Percentiles rank a stretch among this genome's conserved stretches.
These are phyloP conservation scores for Dendrobium officinale DNA, from an alignment of 106 monocot genomes.

Conservation along the genomic window DNA sequence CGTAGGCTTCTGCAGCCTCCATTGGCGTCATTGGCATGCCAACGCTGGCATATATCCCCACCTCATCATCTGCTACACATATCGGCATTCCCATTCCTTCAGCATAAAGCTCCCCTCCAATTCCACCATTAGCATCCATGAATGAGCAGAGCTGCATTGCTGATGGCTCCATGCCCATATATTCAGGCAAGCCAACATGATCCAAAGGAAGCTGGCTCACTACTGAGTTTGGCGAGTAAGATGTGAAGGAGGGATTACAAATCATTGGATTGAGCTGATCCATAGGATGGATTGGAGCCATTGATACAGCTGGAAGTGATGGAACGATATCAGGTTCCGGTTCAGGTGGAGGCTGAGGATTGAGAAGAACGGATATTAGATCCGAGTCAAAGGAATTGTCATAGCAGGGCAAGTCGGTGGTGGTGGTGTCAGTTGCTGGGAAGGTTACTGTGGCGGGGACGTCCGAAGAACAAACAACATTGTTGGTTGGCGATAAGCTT, in stretches of 20 bases:
- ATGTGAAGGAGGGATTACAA: background rate
- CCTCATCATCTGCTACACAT: background rate
- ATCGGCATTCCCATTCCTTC: slow-evolving; percentile 1
- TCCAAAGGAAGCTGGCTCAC: slow-evolving; percentile 4
- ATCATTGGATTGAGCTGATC: background rate
- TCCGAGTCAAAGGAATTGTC: slow-evolving; percentile 17
- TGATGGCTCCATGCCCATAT: background rate
- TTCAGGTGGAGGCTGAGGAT: slow-evolving; percentile 10
- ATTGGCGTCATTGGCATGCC: background rate
- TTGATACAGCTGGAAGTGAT: background rate
- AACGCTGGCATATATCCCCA: background rate
- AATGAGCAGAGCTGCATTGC: slow-evolving; percentile 13
- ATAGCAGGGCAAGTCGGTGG: slow-evolving; percentile 17
- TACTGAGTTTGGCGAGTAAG: background rate
- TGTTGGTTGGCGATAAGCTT: slow-evolving; percentile 15
- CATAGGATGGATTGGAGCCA: background rate
- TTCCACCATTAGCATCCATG: slow-evolving; percentile 9
- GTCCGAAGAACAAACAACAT: too few species aligned
- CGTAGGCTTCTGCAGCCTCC: background rate
- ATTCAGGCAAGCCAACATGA: background rate
- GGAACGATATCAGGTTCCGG: background rate
- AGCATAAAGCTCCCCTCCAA: slow-evolving; percentile 5
- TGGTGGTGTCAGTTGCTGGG: background rate
- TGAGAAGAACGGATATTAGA: slow-evolving; percentile 33
- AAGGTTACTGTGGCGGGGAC: background rate